These are phyloP conservation scores for Chaetothyriales sp. DNA, from an alignment of 2,329 filamentous ascomycete genomes.

Conservation along the genomic window DNA sequence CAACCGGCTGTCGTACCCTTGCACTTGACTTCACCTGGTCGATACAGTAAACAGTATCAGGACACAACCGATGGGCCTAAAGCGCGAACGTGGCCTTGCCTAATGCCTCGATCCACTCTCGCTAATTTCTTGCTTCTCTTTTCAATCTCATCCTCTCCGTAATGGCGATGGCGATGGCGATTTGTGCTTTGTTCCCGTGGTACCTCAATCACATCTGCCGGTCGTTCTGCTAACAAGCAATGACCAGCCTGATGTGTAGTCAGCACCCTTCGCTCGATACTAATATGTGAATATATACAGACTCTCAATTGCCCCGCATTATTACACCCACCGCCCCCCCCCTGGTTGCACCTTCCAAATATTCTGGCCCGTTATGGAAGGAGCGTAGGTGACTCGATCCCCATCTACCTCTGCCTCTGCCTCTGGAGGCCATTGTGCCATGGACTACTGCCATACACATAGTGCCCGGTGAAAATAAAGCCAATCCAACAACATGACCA, in stretches of 20 bases:
- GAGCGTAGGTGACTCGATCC: background rate
- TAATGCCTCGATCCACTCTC: no score
- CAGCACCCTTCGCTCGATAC: background rate
- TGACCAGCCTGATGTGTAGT: background rate
- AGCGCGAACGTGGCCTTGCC: no score
- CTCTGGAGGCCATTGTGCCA: background rate
- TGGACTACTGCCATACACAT: background rate
- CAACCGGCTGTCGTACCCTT: no score
- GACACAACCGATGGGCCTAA: no score
- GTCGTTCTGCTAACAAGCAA: no score
- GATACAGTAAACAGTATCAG: no score
- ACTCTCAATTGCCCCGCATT: background rate
- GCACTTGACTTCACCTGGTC: no score
- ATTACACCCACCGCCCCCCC: background rate
- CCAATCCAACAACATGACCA: slow-evolving; percentile 34
- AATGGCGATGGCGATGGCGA: no score
- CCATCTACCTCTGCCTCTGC: background rate
- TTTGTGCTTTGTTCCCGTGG: no score
- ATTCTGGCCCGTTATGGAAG: background rate
- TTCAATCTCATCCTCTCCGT: no score
- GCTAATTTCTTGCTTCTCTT: no score
- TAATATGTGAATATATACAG: background rate
- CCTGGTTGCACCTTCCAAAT: background rate
- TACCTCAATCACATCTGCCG: no score
- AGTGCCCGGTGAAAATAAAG: background rate